Evolutionary conservation across 306 rosid genomes (phyloP).

Genomic region (Pyrus betulifolia): DNA sequence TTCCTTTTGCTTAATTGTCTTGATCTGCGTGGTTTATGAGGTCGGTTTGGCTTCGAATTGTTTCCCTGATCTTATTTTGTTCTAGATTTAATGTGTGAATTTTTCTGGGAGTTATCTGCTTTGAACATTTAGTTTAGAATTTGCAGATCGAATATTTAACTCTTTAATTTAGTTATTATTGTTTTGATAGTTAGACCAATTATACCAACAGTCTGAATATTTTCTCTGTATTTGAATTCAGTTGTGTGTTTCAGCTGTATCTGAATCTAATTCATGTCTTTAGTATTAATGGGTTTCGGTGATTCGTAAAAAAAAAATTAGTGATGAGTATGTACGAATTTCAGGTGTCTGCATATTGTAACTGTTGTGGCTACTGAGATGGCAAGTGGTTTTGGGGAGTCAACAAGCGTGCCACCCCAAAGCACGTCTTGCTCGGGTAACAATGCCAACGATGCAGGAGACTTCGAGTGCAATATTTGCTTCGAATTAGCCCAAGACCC

Average conservation of each 20-base stretch:
- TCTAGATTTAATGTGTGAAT: neutral
- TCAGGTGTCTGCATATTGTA: conserved; percentile 10
- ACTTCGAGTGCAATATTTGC: conserved; percentile 95
- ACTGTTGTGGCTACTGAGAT: conserved; percentile 19
- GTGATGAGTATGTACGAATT: neutral
- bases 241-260: neutral
- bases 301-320: neutral
- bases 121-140: neutral
- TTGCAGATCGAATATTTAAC: neutral
- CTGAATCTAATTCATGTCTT: neutral
- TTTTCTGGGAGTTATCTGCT: neutral
- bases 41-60: neutral
- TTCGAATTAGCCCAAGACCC: conserved; percentile 91
- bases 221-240: neutral
- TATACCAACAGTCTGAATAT: neutral
- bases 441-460: conserved; percentile 53
- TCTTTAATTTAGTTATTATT: neutral
- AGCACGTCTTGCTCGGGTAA: conserved; percentile 44
- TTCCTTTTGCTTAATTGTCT: neutral
- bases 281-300: neutral
- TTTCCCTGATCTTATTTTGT: neutral
- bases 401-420: conserved; percentile 41
- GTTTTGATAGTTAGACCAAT: neutral
- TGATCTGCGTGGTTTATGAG: neutral
- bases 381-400: conserved; percentile 65